phyloP scores from a whole-genome alignment of 1,139 yeast species.

The Saccharomyces pastorianus region DNA sequence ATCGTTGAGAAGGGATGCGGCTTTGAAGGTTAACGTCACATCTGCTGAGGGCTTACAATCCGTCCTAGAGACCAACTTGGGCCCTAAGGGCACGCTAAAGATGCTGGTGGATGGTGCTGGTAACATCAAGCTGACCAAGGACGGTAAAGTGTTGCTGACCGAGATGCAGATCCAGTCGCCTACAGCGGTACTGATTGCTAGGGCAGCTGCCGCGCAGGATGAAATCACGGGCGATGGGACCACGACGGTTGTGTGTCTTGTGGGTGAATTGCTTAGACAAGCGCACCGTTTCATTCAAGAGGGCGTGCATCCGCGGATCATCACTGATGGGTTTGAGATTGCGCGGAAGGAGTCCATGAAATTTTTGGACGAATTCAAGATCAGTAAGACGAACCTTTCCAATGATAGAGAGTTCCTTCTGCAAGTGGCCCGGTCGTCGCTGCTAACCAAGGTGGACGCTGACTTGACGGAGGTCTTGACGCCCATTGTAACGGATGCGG shows the following conservation, averaged over 20 bases:
- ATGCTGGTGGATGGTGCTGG: slow-evolving; percentile 97
- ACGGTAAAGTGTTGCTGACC: slow-evolving; percentile 85
- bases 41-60: slow-evolving; percentile 97
- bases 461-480: slow-evolving; percentile 75
- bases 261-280: slow-evolving; percentile 89
- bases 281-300: slow-evolving; percentile 88
- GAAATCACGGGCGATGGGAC: slow-evolving; percentile 99
- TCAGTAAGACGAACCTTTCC: slow-evolving; percentile 30
- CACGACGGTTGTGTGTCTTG: slow-evolving; percentile 90
- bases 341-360: slow-evolving; percentile 72
- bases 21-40: slow-evolving; percentile 85
- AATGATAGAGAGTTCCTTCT: slow-evolving; percentile 77
- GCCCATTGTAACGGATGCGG: slow-evolving; percentile 96
- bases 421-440: slow-evolving; percentile 85
- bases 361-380: slow-evolving; percentile 56
- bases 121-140: slow-evolving; percentile 87
- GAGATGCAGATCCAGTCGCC: slow-evolving; percentile 99
- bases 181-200: slow-evolving; percentile 97
- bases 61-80: slow-evolving; percentile 83
- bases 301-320: slow-evolving; percentile 92
- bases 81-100: slow-evolving; percentile 71
- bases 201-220: slow-evolving; percentile 98
- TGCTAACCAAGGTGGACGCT: slow-evolving; percentile 73
- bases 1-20: slow-evolving; percentile 87
- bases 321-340: slow-evolving; percentile 89